Percentiles rank a stretch among this genome's conserved stretches.
These are phyloP conservation scores for Barnettozyma sucrosica DNA, from an alignment of 805 yeast genomes.

Conservation along the genomic window DNA sequence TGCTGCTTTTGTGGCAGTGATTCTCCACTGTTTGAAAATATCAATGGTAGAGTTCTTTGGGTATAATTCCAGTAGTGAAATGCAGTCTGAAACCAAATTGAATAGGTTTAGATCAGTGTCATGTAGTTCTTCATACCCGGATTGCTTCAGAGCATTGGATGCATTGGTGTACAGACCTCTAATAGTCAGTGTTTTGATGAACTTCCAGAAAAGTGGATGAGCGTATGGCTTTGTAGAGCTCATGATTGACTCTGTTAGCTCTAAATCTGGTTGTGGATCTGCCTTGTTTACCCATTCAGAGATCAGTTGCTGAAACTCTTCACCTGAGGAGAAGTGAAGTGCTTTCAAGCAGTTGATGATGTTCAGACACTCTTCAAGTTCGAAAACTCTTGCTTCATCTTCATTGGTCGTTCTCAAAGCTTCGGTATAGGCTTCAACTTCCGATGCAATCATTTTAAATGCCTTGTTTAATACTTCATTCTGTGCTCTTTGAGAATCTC, in stretches of 20 bases:
- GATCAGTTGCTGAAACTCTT: constrained; percentile 37
- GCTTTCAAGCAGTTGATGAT: constrained; percentile 57
- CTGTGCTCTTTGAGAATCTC: constrained; percentile 31
- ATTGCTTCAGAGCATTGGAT: constrained; percentile 37
- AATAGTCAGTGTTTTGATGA: constrained; percentile 47
- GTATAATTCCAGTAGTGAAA: constrained; percentile 30
- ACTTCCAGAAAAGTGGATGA: constrained; percentile 57
- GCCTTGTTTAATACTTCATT: constrained; percentile 32
- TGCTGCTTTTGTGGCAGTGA: constrained; percentile 23
- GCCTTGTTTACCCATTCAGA: constrained; percentile 63
- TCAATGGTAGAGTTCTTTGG: constrained; percentile 28
- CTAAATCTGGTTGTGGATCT: constrained; percentile 59
- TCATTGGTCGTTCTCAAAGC: constrained; percentile 28
- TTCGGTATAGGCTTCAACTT: constrained; percentile 30
- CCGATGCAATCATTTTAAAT: constrained; percentile 28
- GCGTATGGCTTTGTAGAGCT: constrained; percentile 38
- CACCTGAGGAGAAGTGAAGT: constrained; percentile 34
- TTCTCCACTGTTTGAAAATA: constrained; percentile 34
- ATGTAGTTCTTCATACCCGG: constrained; percentile 37
- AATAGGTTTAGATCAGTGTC: constrained; percentile 18
- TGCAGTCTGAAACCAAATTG: constrained; percentile 30
- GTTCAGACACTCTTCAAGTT: constrained; percentile 40
- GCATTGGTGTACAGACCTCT: constrained; percentile 63
- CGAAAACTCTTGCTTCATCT: constrained; percentile 27
- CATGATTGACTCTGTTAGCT: constrained; percentile 41